phyloP scores from a whole-genome alignment of 1,139 yeast genomes.

The Torulaspora globosa region DNA sequence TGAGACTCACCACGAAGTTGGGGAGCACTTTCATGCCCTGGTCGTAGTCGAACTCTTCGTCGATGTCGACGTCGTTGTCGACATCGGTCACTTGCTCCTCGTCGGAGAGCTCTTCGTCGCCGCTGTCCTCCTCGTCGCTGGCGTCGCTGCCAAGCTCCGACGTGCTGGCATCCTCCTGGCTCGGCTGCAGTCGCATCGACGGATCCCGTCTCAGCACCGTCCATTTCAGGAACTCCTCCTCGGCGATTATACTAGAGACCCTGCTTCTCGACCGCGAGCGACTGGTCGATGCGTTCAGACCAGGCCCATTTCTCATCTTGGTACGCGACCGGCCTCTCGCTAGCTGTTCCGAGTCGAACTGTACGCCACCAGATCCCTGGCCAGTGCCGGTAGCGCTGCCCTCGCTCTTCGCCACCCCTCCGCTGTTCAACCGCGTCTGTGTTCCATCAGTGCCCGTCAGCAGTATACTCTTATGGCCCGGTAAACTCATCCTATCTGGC shows the following conservation, averaged over 20 bases:
- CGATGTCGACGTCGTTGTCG: constrained; percentile 40
- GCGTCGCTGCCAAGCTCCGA: constrained; percentile 46
- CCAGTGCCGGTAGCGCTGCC: neutral
- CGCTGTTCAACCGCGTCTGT: constrained; percentile 3
- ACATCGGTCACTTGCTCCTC: constrained; percentile 39
- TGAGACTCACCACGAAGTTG: constrained; percentile 30
- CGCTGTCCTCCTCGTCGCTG: constrained; percentile 43
- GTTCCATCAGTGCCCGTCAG: constrained; percentile 27
- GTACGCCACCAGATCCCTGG: constrained; percentile 17
- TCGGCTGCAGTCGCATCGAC: constrained; percentile 57
- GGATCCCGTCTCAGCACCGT: constrained; percentile 35
- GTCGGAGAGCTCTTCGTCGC: constrained; percentile 35
- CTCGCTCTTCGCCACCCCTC: neutral
- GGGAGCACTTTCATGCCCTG: constrained; percentile 36
- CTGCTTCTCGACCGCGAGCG: constrained; percentile 28
- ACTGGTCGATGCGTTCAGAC: constrained; percentile 15
- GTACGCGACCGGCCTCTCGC: constrained; percentile 34
- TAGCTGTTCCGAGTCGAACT: constrained; percentile 29
- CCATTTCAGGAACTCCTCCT: constrained; percentile 35
- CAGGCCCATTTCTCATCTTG: constrained; percentile 16
- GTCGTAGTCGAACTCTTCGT: constrained; percentile 35
- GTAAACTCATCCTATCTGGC: constrained; percentile 3
- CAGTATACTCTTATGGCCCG: constrained; percentile 21
- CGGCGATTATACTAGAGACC: constrained; percentile 23
- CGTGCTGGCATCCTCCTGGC: constrained; percentile 11